Evolutionary conservation across 2,329 filamentous ascomycete species (phyloP), one percentile per base, ranked within the genome.

Genomic region (Colletotrichum sp.): DNA sequence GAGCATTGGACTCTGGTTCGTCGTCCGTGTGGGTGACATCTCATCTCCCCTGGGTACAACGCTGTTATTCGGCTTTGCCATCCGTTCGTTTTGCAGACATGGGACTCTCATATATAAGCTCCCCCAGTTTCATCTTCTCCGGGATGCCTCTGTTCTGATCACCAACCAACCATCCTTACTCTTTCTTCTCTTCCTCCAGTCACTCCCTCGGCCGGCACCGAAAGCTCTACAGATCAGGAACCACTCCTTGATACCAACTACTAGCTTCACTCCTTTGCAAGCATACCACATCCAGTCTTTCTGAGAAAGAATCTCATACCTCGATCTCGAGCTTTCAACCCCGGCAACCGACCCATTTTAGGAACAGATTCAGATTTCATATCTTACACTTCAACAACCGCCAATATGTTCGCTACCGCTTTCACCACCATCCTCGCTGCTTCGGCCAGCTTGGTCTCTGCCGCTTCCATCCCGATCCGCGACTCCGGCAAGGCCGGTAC

Each of bases 351-450:
- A 34, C 62, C 38, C 61, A 12, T 57, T 47, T 69, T 57, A 29
- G 43, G 57, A 69, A 62, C 34, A 62, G 59, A 62, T 58, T 33
- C 64, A 66, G 47, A 54, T 34, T 33, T 51, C 62, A 27, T 2
- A 58, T 36, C 31, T 57, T 36, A 21, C 38, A 66, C 63, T 65
- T 70, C 64, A 59, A 51, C 43, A 55, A 64, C 43, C 65, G 43
- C 51, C 77, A 78, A 75, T 13, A 79, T 79, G 78, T 77, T 82
- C 70, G 38, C 72, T 29, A 74, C 76, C 70, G 77, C 78, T 70
- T 72, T 83, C 76, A 78, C 80, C 70, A 76, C 81, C 69, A 66
- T 83, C 77, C 73, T 83, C 36, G 78, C 78, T 68, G 79, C 79
- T 66, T 76, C 78, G 73, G 78, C 76, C 71, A 72, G 74, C 70